These are phyloP conservation scores for Cucurbita maxima DNA, from an alignment of 306 rosid genomes.

Conservation along the genomic window DNA sequence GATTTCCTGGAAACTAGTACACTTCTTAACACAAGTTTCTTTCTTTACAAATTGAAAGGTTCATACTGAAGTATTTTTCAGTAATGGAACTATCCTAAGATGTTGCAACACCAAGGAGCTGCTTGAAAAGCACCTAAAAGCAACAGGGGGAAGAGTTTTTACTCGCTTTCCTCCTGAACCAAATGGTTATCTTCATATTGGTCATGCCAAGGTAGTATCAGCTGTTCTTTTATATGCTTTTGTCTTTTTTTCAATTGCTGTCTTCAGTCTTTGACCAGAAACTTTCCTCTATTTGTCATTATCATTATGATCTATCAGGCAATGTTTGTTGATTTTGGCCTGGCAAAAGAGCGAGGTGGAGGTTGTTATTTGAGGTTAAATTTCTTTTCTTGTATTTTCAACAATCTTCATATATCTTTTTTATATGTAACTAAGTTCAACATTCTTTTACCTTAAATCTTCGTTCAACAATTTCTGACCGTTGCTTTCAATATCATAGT, in stretches of 20 bases:
- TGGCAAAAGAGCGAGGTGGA: constrained; percentile 90
- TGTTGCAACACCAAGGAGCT: constrained; percentile 70
- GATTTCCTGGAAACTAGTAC: neutral
- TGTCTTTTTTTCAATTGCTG: neutral
- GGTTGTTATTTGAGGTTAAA: constrained; percentile 75
- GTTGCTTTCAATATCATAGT: neutral
- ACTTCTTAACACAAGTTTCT: neutral
- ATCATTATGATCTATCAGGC: constrained; percentile 39
- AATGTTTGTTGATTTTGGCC: constrained; percentile 90
- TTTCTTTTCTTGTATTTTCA: neutral
- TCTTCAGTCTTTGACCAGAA: neutral
- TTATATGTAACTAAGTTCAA: neutral
- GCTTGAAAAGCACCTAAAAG: constrained; percentile 68
- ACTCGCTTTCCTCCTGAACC: constrained; percentile 99
- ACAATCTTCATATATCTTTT: neutral
- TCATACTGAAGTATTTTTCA: constrained; percentile 81
- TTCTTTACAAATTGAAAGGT: constrained; percentile 43
- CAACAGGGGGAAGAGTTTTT: constrained; percentile 53
- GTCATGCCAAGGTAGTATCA: constrained; percentile 79
- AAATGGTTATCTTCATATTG: constrained; percentile 92
- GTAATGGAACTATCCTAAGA: constrained; percentile 69
- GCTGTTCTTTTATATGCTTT: neutral
- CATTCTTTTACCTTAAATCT: neutral
- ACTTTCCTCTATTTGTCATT: neutral
- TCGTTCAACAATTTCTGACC: neutral